Base-by-base conservation (phyloP, 768 basidiomycete species). In the Leccinum subgranulosum region DNA sequence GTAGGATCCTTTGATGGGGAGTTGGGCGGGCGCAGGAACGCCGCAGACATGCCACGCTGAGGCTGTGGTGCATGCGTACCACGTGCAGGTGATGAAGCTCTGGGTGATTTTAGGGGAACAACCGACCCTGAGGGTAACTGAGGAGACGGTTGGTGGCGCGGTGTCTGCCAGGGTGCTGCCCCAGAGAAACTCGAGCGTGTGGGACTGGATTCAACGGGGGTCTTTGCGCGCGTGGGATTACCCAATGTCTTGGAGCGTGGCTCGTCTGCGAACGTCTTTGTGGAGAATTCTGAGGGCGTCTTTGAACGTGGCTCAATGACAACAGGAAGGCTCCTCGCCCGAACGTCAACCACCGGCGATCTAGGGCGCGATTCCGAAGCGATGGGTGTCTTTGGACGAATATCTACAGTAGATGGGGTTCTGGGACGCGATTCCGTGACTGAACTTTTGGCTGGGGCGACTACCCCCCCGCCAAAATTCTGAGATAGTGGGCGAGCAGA, bases 1-100 rank as follows among this genome's bases (percentile, higher is more conserved):
- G 90, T 90, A 4, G 82, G 82, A 47, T 90, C 90, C 68, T 92
- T 92, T 52, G 77, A 70, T 4, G 78, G 67, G 9, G 82, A 73
- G 2, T 77, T 74, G 11, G 66, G 68, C 10, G 51, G 64, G 47
- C 82, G 84, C 27, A 85, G 74, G 67, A 90, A 87, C 5, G 81
- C 83, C 17, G 84, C 81, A 4, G 87, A 83, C 28, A 80, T 69
- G 21, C 75, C 74, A 14, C 69, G 65, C 43, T 70, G 80, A 77
- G 23, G 77, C 49, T 21, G 81, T 36, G 72, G 72, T 8, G 76
- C 43, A 79, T 76, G 49, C 75, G 77, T 27, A 79, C 80, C 39
- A 67, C 73, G 57, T 73, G 63, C 1, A 23, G 79, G 70, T 0
- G 83, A 77, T 3, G 74, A 63, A 21, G 81, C 80, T 1, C 58